Evolutionary conservation across 768 basidiomycete genomes (phyloP).

Genomic region (Kwoniella heveanensis): DNA sequence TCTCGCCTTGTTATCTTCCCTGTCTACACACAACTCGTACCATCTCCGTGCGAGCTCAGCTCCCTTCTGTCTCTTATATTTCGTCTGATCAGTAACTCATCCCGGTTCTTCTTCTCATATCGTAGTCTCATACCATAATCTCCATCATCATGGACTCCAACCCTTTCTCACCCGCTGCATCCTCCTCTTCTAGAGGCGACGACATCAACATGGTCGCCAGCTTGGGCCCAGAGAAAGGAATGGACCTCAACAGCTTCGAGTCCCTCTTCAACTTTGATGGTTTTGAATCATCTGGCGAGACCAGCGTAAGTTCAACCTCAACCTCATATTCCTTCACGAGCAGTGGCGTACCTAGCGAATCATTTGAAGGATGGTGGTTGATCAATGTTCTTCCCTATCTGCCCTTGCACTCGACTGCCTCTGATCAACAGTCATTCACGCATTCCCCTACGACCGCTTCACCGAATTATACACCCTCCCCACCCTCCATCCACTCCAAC

Average conservation of each 20-base stretch:
- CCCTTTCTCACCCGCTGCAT: conserved; percentile 19
- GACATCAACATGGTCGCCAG: conserved; percentile 18
- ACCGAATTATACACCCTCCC: conserved; percentile 46
- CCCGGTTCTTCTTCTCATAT: too few relatives aligned
- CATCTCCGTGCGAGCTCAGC: too few relatives aligned
- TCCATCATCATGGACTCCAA: conserved; percentile 7
- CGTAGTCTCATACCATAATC: too few relatives aligned
- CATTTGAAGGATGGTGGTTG: conserved; percentile 13
- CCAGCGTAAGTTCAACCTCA: conserved; percentile 16
- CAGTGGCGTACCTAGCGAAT: too few relatives aligned
- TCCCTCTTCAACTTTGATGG: conserved; percentile 46
- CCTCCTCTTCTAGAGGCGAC: conserved; percentile 17
- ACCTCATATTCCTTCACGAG: too few relatives aligned
- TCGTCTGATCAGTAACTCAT: too few relatives aligned
- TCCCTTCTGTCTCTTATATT: too few relatives aligned
- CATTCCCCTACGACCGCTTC: conserved; percentile 46
- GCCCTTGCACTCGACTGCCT: not conserved
- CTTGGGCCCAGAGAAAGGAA: conserved; percentile 13
- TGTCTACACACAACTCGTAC: not conserved
- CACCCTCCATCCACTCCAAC: conserved; percentile 21
- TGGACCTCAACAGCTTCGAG: conserved; percentile 19
- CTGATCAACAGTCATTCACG: conserved; percentile 26
- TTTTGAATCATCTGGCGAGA: conserved; percentile 32
- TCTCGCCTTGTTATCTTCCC: not conserved
- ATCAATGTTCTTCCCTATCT: conserved; percentile 10